Conservation (phyloP, 2,329 filamentous ascomycete genomes). For the Chrysoporthe austroafricana region DNA sequence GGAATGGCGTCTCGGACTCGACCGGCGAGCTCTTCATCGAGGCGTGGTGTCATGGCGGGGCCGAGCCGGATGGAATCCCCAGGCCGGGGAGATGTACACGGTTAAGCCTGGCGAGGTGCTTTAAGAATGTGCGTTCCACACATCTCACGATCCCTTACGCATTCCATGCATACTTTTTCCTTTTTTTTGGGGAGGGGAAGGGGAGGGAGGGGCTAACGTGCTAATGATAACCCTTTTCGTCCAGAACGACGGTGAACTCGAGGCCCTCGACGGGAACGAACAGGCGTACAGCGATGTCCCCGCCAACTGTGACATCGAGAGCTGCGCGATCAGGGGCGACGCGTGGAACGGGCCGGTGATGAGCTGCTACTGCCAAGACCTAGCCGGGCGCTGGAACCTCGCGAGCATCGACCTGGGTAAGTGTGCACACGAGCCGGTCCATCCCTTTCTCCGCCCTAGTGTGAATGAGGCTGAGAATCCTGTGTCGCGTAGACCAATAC, state of each 20-base stretch:
- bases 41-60: slow-evolving; percentile 23
- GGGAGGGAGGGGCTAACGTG: background rate
- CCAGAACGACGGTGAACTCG: slow-evolving; percentile 16
- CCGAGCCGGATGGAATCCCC: background rate
- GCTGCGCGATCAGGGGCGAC: slow-evolving; percentile 22
- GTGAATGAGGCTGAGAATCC: slow-evolving; percentile 1
- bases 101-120: slow-evolving; percentile 21
- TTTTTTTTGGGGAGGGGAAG: background rate
- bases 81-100: slow-evolving; percentile 8
- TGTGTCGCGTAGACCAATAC: background rate
- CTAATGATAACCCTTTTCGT: background rate
- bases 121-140: slow-evolving; percentile 19
- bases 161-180: too few species aligned
- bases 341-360: slow-evolving; percentile 24
- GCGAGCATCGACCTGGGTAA: slow-evolving; percentile 24
- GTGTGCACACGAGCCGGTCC: background rate
- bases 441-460: background rate
- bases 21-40: slow-evolving; percentile 23
- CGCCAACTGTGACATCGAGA: slow-evolving; percentile 20
- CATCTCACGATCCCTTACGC: too few species aligned
- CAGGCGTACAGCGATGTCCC: background rate
- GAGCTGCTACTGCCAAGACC: slow-evolving; percentile 19
- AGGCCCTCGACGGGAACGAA: slow-evolving; percentile 1
- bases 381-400: background rate
- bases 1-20: slow-evolving; percentile 23